Evolutionary conservation across 768 basidiomycete species (phyloP), one percentile per base, ranked within the genome.

Genomic region (Rickenella mellea): DNA sequence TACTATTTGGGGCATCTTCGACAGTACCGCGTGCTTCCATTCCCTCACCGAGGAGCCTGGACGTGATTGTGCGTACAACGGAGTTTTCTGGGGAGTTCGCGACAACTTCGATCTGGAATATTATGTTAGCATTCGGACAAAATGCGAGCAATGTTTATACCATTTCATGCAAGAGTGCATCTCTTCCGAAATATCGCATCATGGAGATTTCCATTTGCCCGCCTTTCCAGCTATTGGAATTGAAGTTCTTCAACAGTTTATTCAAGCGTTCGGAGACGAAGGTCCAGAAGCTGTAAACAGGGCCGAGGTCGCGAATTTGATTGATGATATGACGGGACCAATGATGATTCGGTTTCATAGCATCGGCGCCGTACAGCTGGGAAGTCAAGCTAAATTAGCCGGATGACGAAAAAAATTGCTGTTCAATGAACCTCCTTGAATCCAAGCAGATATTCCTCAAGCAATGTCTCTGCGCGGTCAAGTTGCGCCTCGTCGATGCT

Each of bases 331-430:
- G 60, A 2, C 52, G 48, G n/a, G 51, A 40, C 49, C 49, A 61
- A 38, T 62, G 61, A 32, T 56, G 54, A 17, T 60, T 62, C 5
- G 57, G 60, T 33, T 55, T 60, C 51, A 61, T 55, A 3, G 42
- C 27, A 0, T 39, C 39, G 1, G 15, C 29, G 2, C 56, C 56
- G 44, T 62, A 62, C 0, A 60, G 24, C 59, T 60, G 37, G 14
- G 7, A 19, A 20, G 19, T n/a, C n/a, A n/a, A n/a, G n/a, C n/a
- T n/a, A n/a, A n/a, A 17, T 3, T 41, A 42, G 7, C 17, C 17
- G 12, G 14, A 22, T 9, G 3, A 9, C 14, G 11, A 14, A 12
- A 4, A 1, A 2, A 33, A 14, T 6, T 10, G 15, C 3, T 14
- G 49, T 10, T 20, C 25, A n/a, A 11, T 32, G n/a, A n/a, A 35